phyloP scores from a whole-genome alignment of 2,329 filamentous ascomycete genomes.

The Arthrobotrys musiformis region DNA sequence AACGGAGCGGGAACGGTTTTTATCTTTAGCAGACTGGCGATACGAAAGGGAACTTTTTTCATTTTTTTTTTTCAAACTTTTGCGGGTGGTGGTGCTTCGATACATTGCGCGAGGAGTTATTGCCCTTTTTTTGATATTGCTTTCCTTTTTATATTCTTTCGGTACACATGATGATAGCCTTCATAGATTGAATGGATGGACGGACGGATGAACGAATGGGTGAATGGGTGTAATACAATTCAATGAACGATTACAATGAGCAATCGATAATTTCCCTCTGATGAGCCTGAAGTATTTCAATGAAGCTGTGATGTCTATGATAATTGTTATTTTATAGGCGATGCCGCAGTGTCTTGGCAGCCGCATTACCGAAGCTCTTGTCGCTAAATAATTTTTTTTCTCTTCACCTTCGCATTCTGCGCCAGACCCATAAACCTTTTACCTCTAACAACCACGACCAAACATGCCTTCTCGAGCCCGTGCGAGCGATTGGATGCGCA shows the following conservation, averaged over 20 bases:
- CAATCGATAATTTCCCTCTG: background rate
- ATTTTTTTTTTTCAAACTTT: background rate
- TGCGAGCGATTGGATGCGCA: conserved; percentile 54
- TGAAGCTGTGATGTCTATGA: background rate
- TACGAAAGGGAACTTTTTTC: conserved; percentile 8
- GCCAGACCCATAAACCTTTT: conserved; percentile 7
- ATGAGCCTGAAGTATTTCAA: no score
- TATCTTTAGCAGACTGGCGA: conserved; percentile 19
- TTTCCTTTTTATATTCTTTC: background rate
- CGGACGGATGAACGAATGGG: no score
- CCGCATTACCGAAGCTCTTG: conserved; percentile 1
- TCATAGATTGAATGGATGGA: background rate
- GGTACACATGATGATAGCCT: background rate
- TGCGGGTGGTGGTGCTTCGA: conserved; percentile 10
- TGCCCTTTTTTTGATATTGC: background rate
- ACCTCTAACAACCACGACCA: background rate
- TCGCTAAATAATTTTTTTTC: conserved; percentile 16
- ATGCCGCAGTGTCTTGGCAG: conserved; percentile 15
- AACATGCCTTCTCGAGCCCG: conserved; percentile 48
- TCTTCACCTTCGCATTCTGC: background rate
- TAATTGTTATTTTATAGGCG: background rate
- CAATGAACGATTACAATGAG: background rate
- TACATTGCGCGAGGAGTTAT: conserved; percentile 18
- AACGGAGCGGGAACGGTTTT: conserved; percentile 10
- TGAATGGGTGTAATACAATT: no score